phyloP scores from a whole-genome alignment of 2,329 filamentous ascomycete genomes.

The Phyllachora maydis region DNA sequence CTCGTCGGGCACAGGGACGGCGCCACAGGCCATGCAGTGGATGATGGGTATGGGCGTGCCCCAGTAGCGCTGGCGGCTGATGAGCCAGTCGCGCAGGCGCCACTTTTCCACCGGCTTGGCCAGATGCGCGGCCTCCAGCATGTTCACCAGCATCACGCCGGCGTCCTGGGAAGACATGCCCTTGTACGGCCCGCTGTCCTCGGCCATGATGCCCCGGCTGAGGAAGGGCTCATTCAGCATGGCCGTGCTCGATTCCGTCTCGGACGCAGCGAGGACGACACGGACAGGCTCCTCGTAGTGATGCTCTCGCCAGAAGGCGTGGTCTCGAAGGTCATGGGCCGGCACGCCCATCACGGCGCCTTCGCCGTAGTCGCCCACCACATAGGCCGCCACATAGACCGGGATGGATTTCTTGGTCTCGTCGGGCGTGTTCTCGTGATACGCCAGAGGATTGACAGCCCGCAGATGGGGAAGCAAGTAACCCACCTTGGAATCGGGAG shows the following conservation, averaged over 20 bases:
- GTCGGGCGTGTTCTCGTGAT: conserved; percentile 26
- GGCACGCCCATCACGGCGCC: conserved; percentile 87
- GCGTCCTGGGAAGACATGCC: conserved; percentile 43
- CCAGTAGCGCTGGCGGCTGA: conserved; percentile 88
- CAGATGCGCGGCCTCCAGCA: conserved; percentile 31
- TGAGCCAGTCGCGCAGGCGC: conserved; percentile 74
- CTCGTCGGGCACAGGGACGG: conserved; percentile 56
- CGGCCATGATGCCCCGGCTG: conserved; percentile 46
- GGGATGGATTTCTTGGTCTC: conserved; percentile 38
- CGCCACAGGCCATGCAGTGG: conserved; percentile 57
- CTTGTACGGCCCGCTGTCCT: conserved; percentile 41
- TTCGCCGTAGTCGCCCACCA: conserved; percentile 67
- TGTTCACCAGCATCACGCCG: conserved; percentile 34
- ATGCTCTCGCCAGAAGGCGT: conserved; percentile 63
- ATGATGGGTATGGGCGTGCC: conserved; percentile 78
- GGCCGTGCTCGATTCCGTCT: conserved; percentile 22
- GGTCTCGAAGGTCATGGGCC: conserved; percentile 60
- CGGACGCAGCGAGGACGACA: conserved; percentile 35
- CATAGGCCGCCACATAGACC: conserved; percentile 68
- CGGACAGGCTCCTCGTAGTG: conserved; percentile 35
- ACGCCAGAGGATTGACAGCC: conserved; percentile 45
- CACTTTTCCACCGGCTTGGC: conserved; percentile 49
- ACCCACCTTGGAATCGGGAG: conserved; percentile 39
- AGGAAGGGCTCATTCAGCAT: conserved; percentile 33
- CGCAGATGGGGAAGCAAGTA: conserved; percentile 42